Conservation (phyloP, 2,329 filamentous ascomycete species). For the Alternaria sp. region DNA sequence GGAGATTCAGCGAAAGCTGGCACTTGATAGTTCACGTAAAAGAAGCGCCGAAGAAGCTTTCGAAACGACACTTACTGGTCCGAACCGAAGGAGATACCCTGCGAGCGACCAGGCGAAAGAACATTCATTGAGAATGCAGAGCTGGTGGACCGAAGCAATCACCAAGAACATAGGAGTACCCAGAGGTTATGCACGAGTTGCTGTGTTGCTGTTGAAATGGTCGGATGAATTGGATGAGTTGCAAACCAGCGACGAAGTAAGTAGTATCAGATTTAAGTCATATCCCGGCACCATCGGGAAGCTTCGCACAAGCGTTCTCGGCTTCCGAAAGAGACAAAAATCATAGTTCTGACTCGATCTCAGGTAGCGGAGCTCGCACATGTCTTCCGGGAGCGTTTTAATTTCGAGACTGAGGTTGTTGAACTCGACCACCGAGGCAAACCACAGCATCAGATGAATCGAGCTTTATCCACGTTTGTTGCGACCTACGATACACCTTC, state of each 20-base stretch:
- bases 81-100: too few relatives aligned
- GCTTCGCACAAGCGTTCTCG: fast-evolving
- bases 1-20: not conserved
- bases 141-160: not conserved
- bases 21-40: not conserved
- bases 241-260: not conserved
- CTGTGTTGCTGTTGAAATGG: not conserved
- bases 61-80: too few relatives aligned
- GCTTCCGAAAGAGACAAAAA: too few relatives aligned
- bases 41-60: not conserved
- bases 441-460: not conserved
- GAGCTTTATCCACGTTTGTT: not conserved
- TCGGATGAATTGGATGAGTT: not conserved
- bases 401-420: not conserved
- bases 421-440: not conserved
- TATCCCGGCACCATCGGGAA: fast-evolving
- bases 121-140: fast-evolving
- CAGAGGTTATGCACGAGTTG: not conserved
- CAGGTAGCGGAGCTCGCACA: not conserved
- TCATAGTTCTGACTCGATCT: fast-evolving
- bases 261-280: fast-evolving
- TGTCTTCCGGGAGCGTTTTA: not conserved
- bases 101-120: not conserved
- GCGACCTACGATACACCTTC: fast-evolving
- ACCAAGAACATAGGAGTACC: not conserved